These are phyloP conservation scores for Yamadazyma epiphylla DNA, from an alignment of 1,139 yeast species.

Conservation along the genomic window DNA sequence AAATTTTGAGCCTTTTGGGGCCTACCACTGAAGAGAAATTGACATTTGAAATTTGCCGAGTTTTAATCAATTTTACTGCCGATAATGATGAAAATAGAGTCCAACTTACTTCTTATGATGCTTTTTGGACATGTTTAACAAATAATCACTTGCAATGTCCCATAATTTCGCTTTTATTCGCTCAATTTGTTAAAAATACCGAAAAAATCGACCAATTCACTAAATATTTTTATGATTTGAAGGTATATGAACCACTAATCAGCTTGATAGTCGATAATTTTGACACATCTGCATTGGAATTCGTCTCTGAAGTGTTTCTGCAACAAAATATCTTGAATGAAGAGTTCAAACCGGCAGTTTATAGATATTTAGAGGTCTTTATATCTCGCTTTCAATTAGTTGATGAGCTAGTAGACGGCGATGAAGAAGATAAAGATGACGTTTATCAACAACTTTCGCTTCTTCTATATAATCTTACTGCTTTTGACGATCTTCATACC, in stretches of 20 bases:
- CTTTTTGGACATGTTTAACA: slow-evolving; percentile 18
- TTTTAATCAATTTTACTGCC: slow-evolving; percentile 34
- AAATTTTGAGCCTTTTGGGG: slow-evolving; percentile 4
- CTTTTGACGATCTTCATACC: slow-evolving; percentile 14
- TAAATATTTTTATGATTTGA: slow-evolving; percentile 12
- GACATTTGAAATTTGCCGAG: slow-evolving; percentile 20
- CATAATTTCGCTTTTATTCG: slow-evolving; percentile 22
- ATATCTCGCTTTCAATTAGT: slow-evolving; percentile 1
- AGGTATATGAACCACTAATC: slow-evolving; percentile 6
- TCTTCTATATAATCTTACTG: slow-evolving; percentile 15
- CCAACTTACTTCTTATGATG: slow-evolving; percentile 13
- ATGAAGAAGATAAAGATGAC: slow-evolving; percentile 9
- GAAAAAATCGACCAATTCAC: slow-evolving; percentile 15
- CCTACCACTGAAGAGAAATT: slow-evolving; percentile 4
- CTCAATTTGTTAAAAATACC: slow-evolving; percentile 34
- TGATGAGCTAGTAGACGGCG: slow-evolving; percentile 3
- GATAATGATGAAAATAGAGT: slow-evolving; percentile 32
- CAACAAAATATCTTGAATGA: slow-evolving; percentile 10
- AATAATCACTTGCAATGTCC: slow-evolving; percentile 3
- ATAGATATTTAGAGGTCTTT: slow-evolving; percentile 4
- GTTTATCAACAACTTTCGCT: slow-evolving; percentile 12
- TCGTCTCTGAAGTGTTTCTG: slow-evolving; percentile 8
- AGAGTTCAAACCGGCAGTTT: slow-evolving; percentile 5
- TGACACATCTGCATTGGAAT: slow-evolving; percentile 6
- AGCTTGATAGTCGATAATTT: neutral